Conservation (phyloP, 805 yeast species). For the Pichia pseudocactophila region DNA sequence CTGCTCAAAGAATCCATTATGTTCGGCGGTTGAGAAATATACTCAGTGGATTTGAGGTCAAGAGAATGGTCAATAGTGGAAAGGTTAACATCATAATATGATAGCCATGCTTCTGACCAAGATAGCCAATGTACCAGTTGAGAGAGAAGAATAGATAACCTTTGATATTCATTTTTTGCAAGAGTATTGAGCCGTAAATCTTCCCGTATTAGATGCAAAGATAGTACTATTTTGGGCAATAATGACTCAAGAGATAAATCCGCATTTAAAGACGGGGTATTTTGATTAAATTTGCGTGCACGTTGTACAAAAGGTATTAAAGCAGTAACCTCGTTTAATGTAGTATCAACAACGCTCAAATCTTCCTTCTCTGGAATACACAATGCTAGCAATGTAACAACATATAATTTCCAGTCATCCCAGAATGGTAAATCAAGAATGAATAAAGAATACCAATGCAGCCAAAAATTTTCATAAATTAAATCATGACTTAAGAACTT, state of each 20-base stretch:
- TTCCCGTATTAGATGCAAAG: conserved; percentile 71
- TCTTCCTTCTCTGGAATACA: conserved; percentile 36
- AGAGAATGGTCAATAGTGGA: conserved; percentile 30
- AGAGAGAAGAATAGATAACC: conserved; percentile 46
- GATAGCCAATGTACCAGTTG: conserved; percentile 61
- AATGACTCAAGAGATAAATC: conserved; percentile 30
- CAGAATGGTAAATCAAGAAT: conserved; percentile 29
- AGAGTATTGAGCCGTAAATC: conserved; percentile 56
- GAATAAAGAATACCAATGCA: conserved; percentile 52
- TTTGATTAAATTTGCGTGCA: conserved; percentile 13
- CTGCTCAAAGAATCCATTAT: conserved; percentile 48
- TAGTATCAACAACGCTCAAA: conserved; percentile 11
- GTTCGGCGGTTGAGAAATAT: conserved; percentile 52
- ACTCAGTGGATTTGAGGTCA: conserved; percentile 34
- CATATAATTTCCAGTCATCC: conserved; percentile 55
- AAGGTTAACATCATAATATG: conserved; percentile 39
- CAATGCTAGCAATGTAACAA: conserved; percentile 41
- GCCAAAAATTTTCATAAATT: conserved; percentile 48
- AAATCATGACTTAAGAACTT: conserved; percentile 49
- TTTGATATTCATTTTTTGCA: conserved; percentile 27
- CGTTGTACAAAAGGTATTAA: conserved; percentile 18
- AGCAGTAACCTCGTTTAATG: conserved; percentile 20
- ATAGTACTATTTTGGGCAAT: conserved; percentile 53
- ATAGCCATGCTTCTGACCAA: conserved; percentile 62
- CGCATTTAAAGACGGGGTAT: neutral